Conservation (phyloP, 2,329 filamentous ascomycete species). For the Scolecobasidium constrictum region DNA sequence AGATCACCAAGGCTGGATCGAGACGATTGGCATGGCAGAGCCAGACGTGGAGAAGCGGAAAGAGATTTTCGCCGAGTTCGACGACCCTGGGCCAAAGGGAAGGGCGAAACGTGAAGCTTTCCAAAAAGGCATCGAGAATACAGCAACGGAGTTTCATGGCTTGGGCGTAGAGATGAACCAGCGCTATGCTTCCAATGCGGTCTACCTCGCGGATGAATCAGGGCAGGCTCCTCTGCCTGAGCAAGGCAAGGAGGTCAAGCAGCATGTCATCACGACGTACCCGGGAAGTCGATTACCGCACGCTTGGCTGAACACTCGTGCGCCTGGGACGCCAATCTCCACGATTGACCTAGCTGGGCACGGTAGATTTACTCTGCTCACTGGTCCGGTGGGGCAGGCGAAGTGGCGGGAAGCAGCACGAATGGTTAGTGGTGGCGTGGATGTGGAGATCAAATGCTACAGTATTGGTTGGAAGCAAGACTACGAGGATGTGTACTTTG, state of each 20-base stretch:
- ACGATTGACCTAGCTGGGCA: constrained; percentile 51
- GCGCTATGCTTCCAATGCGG: constrained; percentile 35
- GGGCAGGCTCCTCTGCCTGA: background rate
- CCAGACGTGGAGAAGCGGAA: constrained; percentile 28
- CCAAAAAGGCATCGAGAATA: constrained; percentile 30
- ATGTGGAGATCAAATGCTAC: constrained; percentile 37
- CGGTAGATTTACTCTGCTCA: constrained; percentile 23
- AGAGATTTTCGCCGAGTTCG: constrained; percentile 29
- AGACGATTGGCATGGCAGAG: constrained; percentile 34
- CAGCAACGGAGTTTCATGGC: constrained; percentile 41
- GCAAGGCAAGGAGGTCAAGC: constrained; percentile 20
- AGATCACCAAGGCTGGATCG: constrained; percentile 38
- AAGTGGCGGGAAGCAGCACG: constrained; percentile 12
- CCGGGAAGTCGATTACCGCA: constrained; percentile 52
- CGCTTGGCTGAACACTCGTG: constrained; percentile 46
- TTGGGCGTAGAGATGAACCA: constrained; percentile 52
- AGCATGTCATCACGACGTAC: constrained; percentile 40
- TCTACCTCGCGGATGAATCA: constrained; percentile 35
- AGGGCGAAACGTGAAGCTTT: constrained; percentile 34
- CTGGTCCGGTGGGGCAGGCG: constrained; percentile 43
- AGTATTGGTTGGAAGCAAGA: constrained; percentile 48
- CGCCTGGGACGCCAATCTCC: constrained; percentile 37
- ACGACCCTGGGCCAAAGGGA: constrained; percentile 12
- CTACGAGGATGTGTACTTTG: constrained; percentile 51
- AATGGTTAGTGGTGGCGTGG: constrained; percentile 26